Evolutionary conservation across 2,329 filamentous ascomycete species (phyloP), one percentile per base, ranked within the genome.

Genomic region (Bipolaris sorokiniana): DNA sequence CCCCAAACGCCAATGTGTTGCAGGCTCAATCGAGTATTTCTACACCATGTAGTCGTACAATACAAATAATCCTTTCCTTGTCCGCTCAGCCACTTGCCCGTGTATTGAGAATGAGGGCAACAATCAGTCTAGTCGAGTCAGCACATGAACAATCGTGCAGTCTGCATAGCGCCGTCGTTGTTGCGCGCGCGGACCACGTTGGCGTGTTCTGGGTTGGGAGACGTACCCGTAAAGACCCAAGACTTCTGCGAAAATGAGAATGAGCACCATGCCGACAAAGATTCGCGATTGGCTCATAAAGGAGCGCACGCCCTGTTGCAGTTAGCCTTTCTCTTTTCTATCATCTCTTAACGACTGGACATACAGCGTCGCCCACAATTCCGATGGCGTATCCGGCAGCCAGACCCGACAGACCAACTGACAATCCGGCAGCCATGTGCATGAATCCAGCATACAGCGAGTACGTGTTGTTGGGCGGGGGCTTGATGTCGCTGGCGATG

Each of bases 201-300:
- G 20, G 40, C 11, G 40, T 42, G 20, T 18, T 10, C n/a, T 45
- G n/a, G 31, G 9, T 34, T 48, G 20, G 28, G 16, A 22, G 31
- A 61, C 89, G 67, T 83, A 97, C 92, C 95, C 95, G 73, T 99
- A 99, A 31, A 99, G 88, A 77, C 95, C 95, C 75, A 99, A 77
- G 16, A 99, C 95, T 83, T 99, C 95, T 55, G 92, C 95, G 76
- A 99, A 99, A 86, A 99, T 99, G 63, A 98, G 85, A 68, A 98
- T 98, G 70, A 99, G 81, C 45, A 99, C 94, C 95, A 98, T 98
- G 78, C 95, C 95, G 48, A 99, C 95, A 70, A 97, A 99, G 65
- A 99, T 90, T 63, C 94, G 87, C 48, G 91, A 96, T 79, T 99
- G 95, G 72, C 92, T 87, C 92, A 99, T 97, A 81, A 96, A 98